A percentile compares a stretch with the other conserved stretches of the same genome.
phyloP scores from a whole-genome alignment of 345 rosid genomes.

The Draba incana region DNA sequence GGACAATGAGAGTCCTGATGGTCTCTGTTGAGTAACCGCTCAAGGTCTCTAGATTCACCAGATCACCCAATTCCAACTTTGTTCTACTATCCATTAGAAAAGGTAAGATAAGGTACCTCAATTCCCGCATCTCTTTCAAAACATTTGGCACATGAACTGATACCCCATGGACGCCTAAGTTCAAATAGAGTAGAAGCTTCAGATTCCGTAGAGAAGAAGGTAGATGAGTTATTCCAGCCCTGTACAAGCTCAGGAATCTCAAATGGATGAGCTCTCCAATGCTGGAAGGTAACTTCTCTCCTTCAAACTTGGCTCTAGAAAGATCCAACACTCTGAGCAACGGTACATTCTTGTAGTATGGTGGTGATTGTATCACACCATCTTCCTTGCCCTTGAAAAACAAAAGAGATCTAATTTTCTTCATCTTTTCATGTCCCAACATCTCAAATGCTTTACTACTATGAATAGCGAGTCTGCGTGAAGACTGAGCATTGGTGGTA shows the following conservation, averaged over 20 bases:
- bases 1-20: not conserved
- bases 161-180: conserved; percentile 14
- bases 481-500: conserved; percentile 23
- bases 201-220: conserved; percentile 35
- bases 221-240: conserved; percentile 11
- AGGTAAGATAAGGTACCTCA: conserved; percentile 37
- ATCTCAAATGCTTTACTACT: not conserved
- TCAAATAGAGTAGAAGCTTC: conserved; percentile 27
- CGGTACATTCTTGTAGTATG: conserved; percentile 23
- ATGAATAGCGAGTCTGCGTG: conserved; percentile 18
- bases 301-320: not conserved
- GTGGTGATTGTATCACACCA: not conserved
- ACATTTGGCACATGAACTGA: conserved; percentile 37
- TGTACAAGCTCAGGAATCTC: conserved; percentile 36
- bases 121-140: conserved; percentile 30
- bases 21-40: not conserved
- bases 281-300: conserved; percentile 39
- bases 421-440: not conserved
- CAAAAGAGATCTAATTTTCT: conserved; percentile 22
- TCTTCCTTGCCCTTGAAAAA: not conserved
- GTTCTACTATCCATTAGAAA: not conserved
- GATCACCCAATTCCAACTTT: conserved; percentile 26
- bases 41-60: conserved; percentile 23
- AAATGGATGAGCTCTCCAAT: conserved; percentile 49
- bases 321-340: conserved; percentile 37